A percentile compares a stretch with the other conserved stretches of the same genome.
Evolutionary conservation across 257 asterid genomes (phyloP).

Genomic region (Hygrophila difformis): DNA sequence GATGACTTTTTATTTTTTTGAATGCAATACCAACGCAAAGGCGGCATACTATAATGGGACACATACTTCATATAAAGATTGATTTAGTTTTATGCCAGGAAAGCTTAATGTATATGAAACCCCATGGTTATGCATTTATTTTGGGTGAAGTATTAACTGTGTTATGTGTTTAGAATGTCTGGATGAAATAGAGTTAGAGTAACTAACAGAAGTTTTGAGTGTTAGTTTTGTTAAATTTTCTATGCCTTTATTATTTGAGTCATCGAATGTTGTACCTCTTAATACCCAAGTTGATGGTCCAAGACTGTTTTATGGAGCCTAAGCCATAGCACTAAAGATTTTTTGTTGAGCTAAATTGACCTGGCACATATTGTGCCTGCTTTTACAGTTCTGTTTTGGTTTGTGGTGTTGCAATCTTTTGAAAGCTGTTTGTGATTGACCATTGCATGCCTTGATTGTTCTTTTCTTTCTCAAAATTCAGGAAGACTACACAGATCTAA

Average conservation of each 20-base stretch:
- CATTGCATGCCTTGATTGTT: no score
- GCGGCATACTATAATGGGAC: neutral
- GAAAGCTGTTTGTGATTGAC: neutral
- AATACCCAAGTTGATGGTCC: no score
- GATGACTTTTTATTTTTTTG: no score
- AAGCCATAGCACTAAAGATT: neutral
- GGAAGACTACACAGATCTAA: no score
- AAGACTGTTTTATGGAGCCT: neutral
- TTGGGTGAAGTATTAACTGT: neutral
- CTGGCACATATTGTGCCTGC: neutral
- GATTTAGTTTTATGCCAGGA: neutral
- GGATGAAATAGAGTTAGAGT: neutral
- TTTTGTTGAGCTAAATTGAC: constrained; percentile 1
- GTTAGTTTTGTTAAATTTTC: neutral
- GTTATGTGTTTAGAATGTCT: neutral
- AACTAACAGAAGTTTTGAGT: neutral
- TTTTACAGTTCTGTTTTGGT: neutral
- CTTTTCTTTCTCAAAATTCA: no score
- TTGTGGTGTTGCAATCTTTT: neutral
- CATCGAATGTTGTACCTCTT: neutral
- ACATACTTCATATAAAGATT: neutral
- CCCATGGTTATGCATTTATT: constrained; percentile 1
- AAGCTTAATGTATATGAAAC: neutral
- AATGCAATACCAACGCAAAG: neutral
- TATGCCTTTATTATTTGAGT: neutral